phyloP scores from a whole-genome alignment of 305 asterid species.

The Vinca major region DNA sequence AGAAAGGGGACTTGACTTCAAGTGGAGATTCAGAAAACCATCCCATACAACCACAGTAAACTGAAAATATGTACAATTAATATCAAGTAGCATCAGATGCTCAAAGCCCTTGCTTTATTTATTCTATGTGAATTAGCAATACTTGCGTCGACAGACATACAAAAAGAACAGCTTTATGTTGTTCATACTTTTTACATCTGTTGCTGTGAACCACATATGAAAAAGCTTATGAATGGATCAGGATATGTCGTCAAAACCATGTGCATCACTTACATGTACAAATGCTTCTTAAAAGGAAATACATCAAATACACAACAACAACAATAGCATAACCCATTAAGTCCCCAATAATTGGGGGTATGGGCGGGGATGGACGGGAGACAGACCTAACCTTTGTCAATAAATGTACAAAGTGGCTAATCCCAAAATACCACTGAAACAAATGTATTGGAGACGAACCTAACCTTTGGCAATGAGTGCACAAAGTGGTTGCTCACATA shows the following conservation, averaged over 20 bases:
- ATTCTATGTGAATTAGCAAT: neutral
- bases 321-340: too few species aligned
- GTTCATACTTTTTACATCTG: neutral
- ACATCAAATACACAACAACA: too few species aligned
- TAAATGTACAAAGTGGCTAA: too few species aligned
- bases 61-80: neutral
- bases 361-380: too few species aligned
- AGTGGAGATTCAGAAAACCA: neutral
- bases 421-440: too few species aligned
- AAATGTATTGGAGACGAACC: too few species aligned
- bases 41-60: neutral
- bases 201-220: neutral
- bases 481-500: too few species aligned
- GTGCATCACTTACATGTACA: neutral
- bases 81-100: neutral
- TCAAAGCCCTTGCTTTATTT: constrained; percentile 1
- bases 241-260: neutral
- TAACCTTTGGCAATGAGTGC: too few species aligned
- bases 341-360: too few species aligned
- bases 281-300: neutral
- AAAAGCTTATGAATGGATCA: neutral
- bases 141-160: neutral
- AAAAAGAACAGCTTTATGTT: neutral
- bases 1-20: neutral
- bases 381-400: too few species aligned